Evolutionary conservation across 2,329 filamentous ascomycete species (phyloP).

Genomic region (Colletotrichum destructivum): DNA sequence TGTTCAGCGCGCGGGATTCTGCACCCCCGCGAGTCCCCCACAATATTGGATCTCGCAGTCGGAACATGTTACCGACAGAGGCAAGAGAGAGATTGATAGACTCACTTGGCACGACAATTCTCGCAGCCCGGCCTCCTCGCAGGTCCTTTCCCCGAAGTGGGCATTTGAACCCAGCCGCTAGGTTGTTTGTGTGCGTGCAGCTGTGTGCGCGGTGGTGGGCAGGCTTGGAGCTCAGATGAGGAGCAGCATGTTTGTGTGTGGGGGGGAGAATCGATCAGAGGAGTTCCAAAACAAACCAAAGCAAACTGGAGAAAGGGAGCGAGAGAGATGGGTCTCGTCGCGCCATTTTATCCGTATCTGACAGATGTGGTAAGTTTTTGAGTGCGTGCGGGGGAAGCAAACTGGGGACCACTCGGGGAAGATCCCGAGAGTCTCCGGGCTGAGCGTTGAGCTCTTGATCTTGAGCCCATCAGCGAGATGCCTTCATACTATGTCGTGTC

Average conservation of each 20-base stretch:
- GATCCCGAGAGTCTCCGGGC: background rate
- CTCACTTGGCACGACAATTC: slow-evolving; percentile 30
- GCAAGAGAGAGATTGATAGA: background rate
- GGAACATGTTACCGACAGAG: background rate
- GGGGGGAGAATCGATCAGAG: background rate
- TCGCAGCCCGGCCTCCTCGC: slow-evolving; percentile 28
- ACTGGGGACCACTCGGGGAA: slow-evolving; percentile 2
- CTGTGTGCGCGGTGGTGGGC: too few relatives aligned
- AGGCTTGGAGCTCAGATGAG: too few relatives aligned
- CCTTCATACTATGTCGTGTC: too few relatives aligned
- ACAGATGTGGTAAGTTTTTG: background rate
- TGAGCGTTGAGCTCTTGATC: background rate
- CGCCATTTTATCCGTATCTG: slow-evolving; percentile 22
- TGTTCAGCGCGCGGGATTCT: background rate
- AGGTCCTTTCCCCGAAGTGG: slow-evolving; percentile 1
- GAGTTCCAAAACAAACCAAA: background rate
- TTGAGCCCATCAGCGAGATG: background rate
- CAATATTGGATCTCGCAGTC: background rate
- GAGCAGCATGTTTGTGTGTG: background rate
- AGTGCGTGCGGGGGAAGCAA: slow-evolving; percentile 11
- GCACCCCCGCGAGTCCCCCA: background rate
- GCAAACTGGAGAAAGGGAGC: background rate
- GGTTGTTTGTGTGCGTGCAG: background rate
- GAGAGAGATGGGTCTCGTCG: slow-evolving; percentile 1
- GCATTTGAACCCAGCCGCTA: slow-evolving; percentile 5